phyloP scores from a whole-genome alignment of 352 stramenopile species.

The Phytophthora meadii region DNA sequence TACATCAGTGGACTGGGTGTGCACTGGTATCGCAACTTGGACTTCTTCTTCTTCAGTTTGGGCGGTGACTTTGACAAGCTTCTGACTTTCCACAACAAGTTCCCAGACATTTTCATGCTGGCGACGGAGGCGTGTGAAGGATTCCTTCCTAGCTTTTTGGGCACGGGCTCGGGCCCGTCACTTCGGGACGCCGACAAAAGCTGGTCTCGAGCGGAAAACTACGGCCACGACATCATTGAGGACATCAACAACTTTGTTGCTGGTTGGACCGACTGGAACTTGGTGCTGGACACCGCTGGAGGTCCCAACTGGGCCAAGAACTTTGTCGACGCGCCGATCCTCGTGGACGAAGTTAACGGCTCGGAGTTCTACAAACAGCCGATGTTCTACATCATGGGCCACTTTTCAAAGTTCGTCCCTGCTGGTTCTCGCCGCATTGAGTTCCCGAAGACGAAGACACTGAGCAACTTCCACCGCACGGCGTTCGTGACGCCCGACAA shows the following conservation, averaged over 20 bases:
- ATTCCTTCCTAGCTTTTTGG: constrained; percentile 54
- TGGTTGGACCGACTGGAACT: constrained; percentile 88
- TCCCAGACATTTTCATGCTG: constrained; percentile 81
- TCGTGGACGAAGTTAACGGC: constrained; percentile 49
- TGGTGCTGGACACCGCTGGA: constrained; percentile 60
- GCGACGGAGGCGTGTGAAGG: constrained; percentile 82
- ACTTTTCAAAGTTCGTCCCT: constrained; percentile 66
- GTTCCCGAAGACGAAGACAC: constrained; percentile 38
- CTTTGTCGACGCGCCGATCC: constrained; percentile 65
- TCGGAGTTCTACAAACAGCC: constrained; percentile 67
- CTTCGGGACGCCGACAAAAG: constrained; percentile 51
- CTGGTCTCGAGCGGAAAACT: constrained; percentile 75
- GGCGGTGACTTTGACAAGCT: constrained; percentile 62
- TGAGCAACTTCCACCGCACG: constrained; percentile 44
- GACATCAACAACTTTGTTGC: constrained; percentile 74
- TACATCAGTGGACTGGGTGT: constrained; percentile 89
- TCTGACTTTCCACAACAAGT: constrained; percentile 57
- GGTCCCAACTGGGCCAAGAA: constrained; percentile 83
- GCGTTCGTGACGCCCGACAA: constrained; percentile 63
- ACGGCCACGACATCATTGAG: constrained; percentile 83
- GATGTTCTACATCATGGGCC: constrained; percentile 69
- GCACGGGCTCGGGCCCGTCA: constrained; percentile 53
- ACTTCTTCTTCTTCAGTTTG: constrained; percentile 52
- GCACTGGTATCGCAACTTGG: constrained; percentile 86
- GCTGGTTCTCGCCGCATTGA: constrained; percentile 57